Evolutionary conservation across 768 basidiomycete species (phyloP), one percentile per base, ranked within the genome.

Genomic region (Hypsizygus marmoreus): DNA sequence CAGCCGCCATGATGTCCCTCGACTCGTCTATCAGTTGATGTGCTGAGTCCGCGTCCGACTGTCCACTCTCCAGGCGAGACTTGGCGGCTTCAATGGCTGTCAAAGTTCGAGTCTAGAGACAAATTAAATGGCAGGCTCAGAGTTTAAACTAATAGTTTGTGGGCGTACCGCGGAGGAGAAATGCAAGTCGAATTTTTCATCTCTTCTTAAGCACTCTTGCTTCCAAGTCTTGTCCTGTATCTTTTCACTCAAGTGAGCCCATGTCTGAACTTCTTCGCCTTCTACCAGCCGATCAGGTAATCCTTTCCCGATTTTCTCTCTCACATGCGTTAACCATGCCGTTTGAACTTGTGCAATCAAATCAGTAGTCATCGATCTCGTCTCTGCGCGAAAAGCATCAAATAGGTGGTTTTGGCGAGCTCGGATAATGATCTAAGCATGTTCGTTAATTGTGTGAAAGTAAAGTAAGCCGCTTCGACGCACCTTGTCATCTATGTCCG

Each of bases 401-500:
- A 89, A 62, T 13, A 92, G 74, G 57, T 89, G 72, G 43, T 82
- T 83, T 66, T 86, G 91, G 19, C 97, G 83, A 7, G 95, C 91
- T 30, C 95, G 84, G 30, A 88, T 64, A 56, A 98, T 98, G 63
- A 98, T 99, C 97, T 98, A 40, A 37, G 38, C 33, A 19, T 3
- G 9, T 8, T 5, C 19, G 19, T 53, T 14, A 54, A 40, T 42
- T 42, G 4, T 40, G 45, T 6, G 45, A 12, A 16, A 4, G 14
- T 43, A 20, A n/a, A 49, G 17, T 43, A 43, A 46, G 60, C 63
- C 32, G 16, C 22, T 47, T 47, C 20, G 6, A 24, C 48, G 72
- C 48, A 90, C 95, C 82, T 99, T 99, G 78, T 98, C 97, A 60
- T 99, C 97, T 50, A 99, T 97, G 67, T 99, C 95, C 4, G 97